phyloP scores from a whole-genome alignment of 805 yeast genomes.

The Yamadazyma laniorum region DNA sequence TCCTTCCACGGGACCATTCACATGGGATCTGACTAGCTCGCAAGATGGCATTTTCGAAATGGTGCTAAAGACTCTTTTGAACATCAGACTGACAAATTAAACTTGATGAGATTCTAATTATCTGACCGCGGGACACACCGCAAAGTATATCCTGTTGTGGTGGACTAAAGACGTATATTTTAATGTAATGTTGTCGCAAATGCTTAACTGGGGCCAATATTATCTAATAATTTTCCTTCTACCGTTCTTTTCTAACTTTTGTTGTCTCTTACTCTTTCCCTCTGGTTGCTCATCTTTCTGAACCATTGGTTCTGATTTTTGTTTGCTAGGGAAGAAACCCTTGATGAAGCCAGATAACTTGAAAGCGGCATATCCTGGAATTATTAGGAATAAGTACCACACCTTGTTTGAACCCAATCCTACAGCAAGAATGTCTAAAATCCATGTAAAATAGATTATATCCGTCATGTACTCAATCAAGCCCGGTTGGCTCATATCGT shows the following conservation, averaged over 20 bases:
- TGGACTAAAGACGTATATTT: too few relatives aligned
- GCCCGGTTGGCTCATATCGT: slow-evolving; percentile 60
- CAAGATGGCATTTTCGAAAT: slow-evolving; percentile 6
- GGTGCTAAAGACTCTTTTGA: slow-evolving; percentile 8
- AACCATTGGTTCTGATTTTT: slow-evolving; percentile 3
- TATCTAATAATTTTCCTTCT: slow-evolving; percentile 9
- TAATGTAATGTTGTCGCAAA: too few relatives aligned
- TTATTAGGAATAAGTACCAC: slow-evolving; percentile 53
- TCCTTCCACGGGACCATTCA: slow-evolving; percentile 48
- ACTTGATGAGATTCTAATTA: background rate
- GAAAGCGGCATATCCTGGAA: slow-evolving; percentile 54
- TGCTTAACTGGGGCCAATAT: background rate
- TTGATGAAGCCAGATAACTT: slow-evolving; percentile 42
- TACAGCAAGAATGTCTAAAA: slow-evolving; percentile 52
- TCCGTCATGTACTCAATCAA: slow-evolving; percentile 74
- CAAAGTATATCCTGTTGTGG: too few relatives aligned
- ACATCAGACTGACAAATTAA: slow-evolving; percentile 7
- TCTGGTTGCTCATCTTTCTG: slow-evolving; percentile 1
- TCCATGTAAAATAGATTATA: slow-evolving; percentile 62
- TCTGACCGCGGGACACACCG: too few relatives aligned
- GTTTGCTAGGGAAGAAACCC: slow-evolving; percentile 7
- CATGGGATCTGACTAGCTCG: slow-evolving; percentile 11
- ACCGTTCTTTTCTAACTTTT: slow-evolving; percentile 19
- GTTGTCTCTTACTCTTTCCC: slow-evolving; percentile 17
- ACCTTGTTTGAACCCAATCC: slow-evolving; percentile 55